Conservation (phyloP, 176 grass and related monocot genomes). For the Musa itinerans region DNA sequence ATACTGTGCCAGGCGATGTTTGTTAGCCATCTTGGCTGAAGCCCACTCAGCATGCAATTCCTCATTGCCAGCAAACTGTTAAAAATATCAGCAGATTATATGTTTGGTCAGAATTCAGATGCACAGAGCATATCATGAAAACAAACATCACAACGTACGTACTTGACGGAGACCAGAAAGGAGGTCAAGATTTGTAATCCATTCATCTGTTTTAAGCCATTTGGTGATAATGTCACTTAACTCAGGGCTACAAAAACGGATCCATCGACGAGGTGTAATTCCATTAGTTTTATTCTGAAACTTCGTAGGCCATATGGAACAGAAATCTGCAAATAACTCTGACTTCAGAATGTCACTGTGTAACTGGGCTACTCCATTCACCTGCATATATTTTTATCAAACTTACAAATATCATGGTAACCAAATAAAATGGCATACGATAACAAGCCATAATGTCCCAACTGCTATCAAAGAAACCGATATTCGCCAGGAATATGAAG, state of each 20-base stretch:
- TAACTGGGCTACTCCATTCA: slow-evolving; percentile 74
- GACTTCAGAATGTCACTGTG: slow-evolving; percentile 77
- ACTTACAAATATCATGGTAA: slow-evolving; percentile 1
- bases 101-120: background rate
- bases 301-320: slow-evolving; percentile 59
- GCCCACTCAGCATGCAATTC: slow-evolving; percentile 68
- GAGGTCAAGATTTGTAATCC: slow-evolving; percentile 60
- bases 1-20: slow-evolving; percentile 53
- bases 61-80: slow-evolving; percentile 66
- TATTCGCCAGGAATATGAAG: background rate
- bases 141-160: slow-evolving; percentile 10
- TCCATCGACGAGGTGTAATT: slow-evolving; percentile 66
- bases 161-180: slow-evolving; percentile 67
- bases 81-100: background rate
- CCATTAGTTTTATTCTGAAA: slow-evolving; percentile 91
- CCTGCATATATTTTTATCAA: slow-evolving; percentile 33
- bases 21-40: slow-evolving; percentile 62
- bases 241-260: slow-evolving; percentile 67
- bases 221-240: slow-evolving; percentile 59
- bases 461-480: background rate
- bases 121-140: background rate
- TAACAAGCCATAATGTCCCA: too few species aligned
- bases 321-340: slow-evolving; percentile 56
- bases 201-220: slow-evolving; percentile 66
- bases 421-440: background rate